These are phyloP conservation scores for Ilyonectria robusta DNA, from an alignment of 2,329 filamentous ascomycete species.

Conservation along the genomic window DNA sequence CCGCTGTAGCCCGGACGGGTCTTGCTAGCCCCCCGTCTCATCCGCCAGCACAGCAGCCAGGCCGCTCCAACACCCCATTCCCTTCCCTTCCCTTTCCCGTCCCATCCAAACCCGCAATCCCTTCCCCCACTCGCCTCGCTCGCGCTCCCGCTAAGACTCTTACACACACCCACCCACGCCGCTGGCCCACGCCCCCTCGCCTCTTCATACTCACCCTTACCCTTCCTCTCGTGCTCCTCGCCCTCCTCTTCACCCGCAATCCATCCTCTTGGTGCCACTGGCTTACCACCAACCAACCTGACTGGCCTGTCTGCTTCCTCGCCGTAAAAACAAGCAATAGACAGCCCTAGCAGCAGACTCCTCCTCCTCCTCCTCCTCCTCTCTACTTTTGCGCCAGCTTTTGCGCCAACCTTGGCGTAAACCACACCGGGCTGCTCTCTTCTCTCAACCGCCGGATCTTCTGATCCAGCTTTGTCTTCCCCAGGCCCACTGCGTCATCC, in stretches of 20 bases:
- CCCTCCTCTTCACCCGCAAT: slow-evolving; percentile 20
- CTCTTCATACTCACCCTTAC: slow-evolving; percentile 13
- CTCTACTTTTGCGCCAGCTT: slow-evolving; percentile 10
- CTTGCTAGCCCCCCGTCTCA: not conserved
- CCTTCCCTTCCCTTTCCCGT: slow-evolving; percentile 2
- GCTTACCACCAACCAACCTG: slow-evolving; percentile 21
- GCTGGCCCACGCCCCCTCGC: slow-evolving; percentile 2
- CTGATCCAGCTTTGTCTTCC: slow-evolving; percentile 12
- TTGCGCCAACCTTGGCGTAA: not conserved
- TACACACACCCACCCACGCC: slow-evolving; percentile 19
- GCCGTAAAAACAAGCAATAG: slow-evolving; percentile 19
- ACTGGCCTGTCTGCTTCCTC: slow-evolving; percentile 17
- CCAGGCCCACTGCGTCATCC: slow-evolving; percentile 22
- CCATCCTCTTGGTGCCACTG: slow-evolving; percentile 27
- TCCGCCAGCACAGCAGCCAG: not conserved
- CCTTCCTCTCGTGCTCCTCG: slow-evolving; percentile 23
- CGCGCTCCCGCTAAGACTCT: slow-evolving; percentile 24
- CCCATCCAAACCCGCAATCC: slow-evolving; percentile 23
- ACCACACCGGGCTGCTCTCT: slow-evolving; percentile 2
- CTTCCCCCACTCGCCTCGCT: slow-evolving; percentile 12
- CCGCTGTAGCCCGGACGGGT: not conserved
- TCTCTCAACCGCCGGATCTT: slow-evolving; percentile 6
- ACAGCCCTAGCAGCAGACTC: not conserved
- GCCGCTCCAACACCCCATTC: not conserved
- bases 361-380: not conserved